These are phyloP conservation scores for Endogone sp. DNA, from an alignment of 192 early-diverging fungal species.

Conservation along the genomic window DNA sequence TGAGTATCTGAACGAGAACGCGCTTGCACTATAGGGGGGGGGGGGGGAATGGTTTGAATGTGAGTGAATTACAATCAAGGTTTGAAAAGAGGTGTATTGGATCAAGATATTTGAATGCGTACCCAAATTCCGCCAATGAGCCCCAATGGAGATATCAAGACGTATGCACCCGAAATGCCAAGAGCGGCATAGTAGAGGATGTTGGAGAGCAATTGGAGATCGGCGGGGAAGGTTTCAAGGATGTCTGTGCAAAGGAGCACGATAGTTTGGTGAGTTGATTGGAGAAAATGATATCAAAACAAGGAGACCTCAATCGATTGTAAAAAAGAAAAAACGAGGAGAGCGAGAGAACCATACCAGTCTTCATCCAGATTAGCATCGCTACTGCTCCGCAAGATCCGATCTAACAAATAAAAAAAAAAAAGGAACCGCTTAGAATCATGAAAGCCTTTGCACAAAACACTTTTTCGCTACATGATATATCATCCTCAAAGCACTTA, in stretches of 20 bases:
- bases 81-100: neutral
- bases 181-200: neutral
- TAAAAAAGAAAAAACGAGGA: neutral
- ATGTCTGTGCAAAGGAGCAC: neutral
- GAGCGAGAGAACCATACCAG: neutral
- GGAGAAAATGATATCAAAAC: neutral
- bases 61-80: neutral
- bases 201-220: neutral
- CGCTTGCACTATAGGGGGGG: neutral
- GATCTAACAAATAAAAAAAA: neutral
- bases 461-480: neutral
- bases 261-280: neutral
- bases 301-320: no score
- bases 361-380: neutral
- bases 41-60: neutral
- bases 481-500: neutral
- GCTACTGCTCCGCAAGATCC: neutral
- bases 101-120: neutral
- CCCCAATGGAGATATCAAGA: neutral
- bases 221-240: neutral
- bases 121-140: neutral
- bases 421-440: no score
- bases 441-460: no score
- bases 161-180: neutral
- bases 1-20: neutral